Base-by-base conservation (phyloP, 306 rosid genomes). In the Inga leiocalycina region DNA sequence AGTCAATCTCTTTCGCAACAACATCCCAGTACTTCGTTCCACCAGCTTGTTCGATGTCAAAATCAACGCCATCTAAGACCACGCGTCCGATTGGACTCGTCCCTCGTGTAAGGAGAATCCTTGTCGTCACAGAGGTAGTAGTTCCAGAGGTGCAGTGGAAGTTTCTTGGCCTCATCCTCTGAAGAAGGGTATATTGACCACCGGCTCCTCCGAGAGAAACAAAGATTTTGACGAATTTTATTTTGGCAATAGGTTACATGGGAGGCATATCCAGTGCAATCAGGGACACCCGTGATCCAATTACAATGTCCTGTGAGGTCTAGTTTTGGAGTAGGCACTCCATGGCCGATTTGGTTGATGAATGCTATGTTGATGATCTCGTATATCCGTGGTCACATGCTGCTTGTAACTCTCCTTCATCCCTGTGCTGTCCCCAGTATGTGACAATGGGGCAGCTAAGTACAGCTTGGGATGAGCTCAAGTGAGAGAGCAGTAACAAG, bases 111-210 rank as follows among this genome's bases (percentile, higher is more conserved):
- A 6, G 15, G 11, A 45, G 49, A 32, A 32, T 32, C 34, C 34
- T 32, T 3, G 0, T 7, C 90, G 76, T 14, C 66, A 3, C 45
- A 10, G 10, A 67, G 45, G 72, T 32, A 67, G 45, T 67, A 34
- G 24, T 80, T 86, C 91, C 13, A 90, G 37, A 74, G 62, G 57
- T 74, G 32, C 0, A 14, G 2, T 35, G 62, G 44, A 3, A 48
- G 1, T 1, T 46, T 2, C 1, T 30, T 46, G 30, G 78, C 65
- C 0, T 74, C 65, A 1, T 2, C 16, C 6, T 41, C 27, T 14
- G 65, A 74, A 57, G 4, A 5, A 74, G 44, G 61, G 24, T 54
- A 54, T 54, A 54, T 54, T 54, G 61, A 6, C 30, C 30, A 0
- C 10, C 4, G 19, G 17, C 17, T 13, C 75, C 56, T 49, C 79